phyloP scores from a whole-genome alignment of 1,284 basidiomycete genomes.

The Blastosporella zonata region DNA sequence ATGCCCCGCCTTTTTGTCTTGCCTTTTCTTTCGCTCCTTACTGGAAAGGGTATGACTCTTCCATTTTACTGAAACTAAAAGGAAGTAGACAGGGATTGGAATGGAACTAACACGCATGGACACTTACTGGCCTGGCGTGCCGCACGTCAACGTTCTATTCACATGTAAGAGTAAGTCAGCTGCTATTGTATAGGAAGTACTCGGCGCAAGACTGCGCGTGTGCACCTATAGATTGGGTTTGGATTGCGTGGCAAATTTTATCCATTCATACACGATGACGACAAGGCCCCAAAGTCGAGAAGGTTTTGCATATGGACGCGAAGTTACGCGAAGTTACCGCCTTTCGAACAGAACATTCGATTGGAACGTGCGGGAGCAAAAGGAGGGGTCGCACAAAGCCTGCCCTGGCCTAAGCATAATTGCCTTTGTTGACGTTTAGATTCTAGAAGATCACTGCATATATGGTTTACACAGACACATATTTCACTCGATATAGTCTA shows the following conservation, averaged over 20 bases:
- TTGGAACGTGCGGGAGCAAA: neutral
- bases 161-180: neutral
- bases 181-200: neutral
- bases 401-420: too few species aligned
- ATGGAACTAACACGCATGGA: neutral
- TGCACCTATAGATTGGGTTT: too few species aligned
- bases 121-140: neutral
- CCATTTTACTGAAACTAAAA: neutral
- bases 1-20: slow-evolving; percentile 1
- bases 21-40: neutral
- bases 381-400: neutral
- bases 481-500: neutral
- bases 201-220: too few species aligned
- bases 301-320: too few species aligned
- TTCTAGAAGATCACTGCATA: too few species aligned
- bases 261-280: neutral
- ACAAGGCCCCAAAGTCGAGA: too few species aligned
- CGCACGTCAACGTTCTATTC: neutral
- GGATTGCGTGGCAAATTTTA: too few species aligned
- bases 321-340: neutral
- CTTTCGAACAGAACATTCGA: neutral
- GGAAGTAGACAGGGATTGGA: neutral
- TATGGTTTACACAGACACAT: neutral
- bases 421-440: too few species aligned
- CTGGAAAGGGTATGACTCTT: neutral